Conservation (phyloP, 352 stramenopile species). For the Pilasporangium apinafurcum region DNA sequence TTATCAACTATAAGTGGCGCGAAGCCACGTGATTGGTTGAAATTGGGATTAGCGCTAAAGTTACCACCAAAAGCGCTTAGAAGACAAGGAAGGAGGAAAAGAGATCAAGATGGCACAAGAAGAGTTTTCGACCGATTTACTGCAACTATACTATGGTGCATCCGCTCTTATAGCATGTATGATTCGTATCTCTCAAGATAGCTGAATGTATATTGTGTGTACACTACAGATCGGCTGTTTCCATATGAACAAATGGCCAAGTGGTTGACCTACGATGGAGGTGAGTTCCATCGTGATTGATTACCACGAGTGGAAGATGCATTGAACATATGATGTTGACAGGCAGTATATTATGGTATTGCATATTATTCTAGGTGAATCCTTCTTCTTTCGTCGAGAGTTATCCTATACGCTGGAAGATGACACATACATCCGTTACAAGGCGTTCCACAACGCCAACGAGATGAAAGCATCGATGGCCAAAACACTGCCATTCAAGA, state of each 20-base stretch:
- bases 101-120: slow-evolving; percentile 46
- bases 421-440: slow-evolving; percentile 99
- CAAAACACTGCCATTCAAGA: slow-evolving; percentile 97
- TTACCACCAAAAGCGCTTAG: slow-evolving; percentile 3
- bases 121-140: slow-evolving; percentile 78
- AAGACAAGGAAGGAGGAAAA: neutral
- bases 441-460: slow-evolving; percentile 86
- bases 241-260: slow-evolving; percentile 81
- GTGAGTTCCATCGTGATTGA: slow-evolving; percentile 13
- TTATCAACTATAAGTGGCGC: slow-evolving; percentile 6
- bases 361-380: slow-evolving; percentile 31
- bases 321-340: neutral
- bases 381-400: slow-evolving; percentile 90
- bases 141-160: slow-evolving; percentile 85
- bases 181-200: neutral
- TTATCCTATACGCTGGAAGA: slow-evolving; percentile 98
- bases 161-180: neutral
- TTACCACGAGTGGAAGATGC: too few relatives aligned
- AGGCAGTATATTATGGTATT: neutral
- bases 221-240: slow-evolving; percentile 65
- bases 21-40: slow-evolving; percentile 24
- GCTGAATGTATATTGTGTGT: neutral
- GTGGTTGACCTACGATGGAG: slow-evolving; percentile 79
- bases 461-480: slow-evolving; percentile 84
- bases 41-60: slow-evolving; percentile 7